Conservation (phyloP, 2,329 filamentous ascomycete species). For the Nemania sp. region DNA sequence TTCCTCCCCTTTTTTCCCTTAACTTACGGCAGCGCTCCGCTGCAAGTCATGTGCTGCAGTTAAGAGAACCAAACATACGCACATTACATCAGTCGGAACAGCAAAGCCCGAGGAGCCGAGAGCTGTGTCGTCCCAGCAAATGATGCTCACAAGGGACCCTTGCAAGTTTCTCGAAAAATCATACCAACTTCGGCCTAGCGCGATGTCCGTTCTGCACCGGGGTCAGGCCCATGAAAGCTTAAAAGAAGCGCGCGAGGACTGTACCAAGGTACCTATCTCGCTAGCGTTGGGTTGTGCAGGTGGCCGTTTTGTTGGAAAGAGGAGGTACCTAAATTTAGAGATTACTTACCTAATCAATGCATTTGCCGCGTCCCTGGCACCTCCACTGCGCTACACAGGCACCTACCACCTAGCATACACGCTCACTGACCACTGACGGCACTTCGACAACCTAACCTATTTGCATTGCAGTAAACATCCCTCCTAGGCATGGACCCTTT, state of each 20-base stretch:
- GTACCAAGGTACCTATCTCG: too few species aligned
- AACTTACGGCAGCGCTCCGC: not conserved
- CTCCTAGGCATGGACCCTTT: too few species aligned
- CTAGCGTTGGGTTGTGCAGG: conserved; percentile 7
- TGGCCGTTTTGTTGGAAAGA: conserved; percentile 26
- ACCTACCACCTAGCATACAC: too few species aligned
- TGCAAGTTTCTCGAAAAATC: conserved; percentile 30
- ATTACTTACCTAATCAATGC: conserved; percentile 11
- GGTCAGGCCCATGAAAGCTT: conserved; percentile 3
- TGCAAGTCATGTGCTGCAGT: conserved; percentile 4
- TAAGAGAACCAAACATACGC: not conserved
- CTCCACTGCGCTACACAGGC: too few species aligned
- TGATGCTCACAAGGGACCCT: conserved; percentile 23
- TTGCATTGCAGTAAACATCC: too few species aligned
- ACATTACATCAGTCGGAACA: not conserved
- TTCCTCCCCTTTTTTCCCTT: not conserved
- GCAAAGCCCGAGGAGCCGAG: conserved; percentile 22
- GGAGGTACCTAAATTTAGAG: conserved; percentile 26
- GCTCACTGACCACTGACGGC: too few species aligned
- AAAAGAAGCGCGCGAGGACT: not conserved
- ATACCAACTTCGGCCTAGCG: conserved; percentile 22
- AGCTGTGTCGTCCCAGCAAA: conserved; percentile 1
- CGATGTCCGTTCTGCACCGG: not conserved
- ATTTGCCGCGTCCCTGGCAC: conserved; percentile 1
- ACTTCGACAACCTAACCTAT: too few species aligned